Evolutionary conservation across 345 rosid genomes (phyloP).

Genomic region (Murraya paniculata): DNA sequence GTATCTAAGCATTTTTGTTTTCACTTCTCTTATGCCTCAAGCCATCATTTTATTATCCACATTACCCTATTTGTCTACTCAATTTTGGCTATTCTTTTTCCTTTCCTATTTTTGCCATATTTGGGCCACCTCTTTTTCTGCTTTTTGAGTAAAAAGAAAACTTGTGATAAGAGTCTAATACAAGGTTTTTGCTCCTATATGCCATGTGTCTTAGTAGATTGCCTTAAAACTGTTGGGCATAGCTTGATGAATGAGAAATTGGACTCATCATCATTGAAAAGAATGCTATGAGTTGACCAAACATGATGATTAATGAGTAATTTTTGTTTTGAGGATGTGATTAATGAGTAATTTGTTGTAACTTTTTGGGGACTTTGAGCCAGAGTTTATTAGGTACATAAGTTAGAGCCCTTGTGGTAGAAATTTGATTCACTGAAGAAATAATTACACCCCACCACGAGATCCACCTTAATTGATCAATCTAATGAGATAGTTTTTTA

Average conservation of each 20-base stretch:
- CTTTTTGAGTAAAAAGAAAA: conserved; percentile 19
- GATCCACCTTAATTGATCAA: not conserved
- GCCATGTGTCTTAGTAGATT: conserved; percentile 31
- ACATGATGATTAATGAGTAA: not conserved
- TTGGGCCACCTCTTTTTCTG: conserved; percentile 28
- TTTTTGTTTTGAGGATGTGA: not conserved
- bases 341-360: not conserved
- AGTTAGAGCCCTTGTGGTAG: not conserved
- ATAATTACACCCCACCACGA: not conserved
- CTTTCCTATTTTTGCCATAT: conserved; percentile 2
- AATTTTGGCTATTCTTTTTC: conserved; percentile 5
- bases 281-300: conserved; percentile 12
- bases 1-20: not conserved
- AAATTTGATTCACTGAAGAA: not conserved
- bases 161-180: not conserved
- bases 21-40: conserved; percentile 36
- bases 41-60: conserved; percentile 14
- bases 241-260: conserved; percentile 31
- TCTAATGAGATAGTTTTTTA: not conserved
- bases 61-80: not conserved
- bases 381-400: not conserved
- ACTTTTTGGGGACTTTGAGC: not conserved
- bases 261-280: conserved; percentile 1
- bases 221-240: conserved; percentile 41
- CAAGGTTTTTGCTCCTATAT: conserved; percentile 14